Base-by-base conservation (phyloP, 2,329 filamentous ascomycete species). In the Hypomyces perniciosus region DNA sequence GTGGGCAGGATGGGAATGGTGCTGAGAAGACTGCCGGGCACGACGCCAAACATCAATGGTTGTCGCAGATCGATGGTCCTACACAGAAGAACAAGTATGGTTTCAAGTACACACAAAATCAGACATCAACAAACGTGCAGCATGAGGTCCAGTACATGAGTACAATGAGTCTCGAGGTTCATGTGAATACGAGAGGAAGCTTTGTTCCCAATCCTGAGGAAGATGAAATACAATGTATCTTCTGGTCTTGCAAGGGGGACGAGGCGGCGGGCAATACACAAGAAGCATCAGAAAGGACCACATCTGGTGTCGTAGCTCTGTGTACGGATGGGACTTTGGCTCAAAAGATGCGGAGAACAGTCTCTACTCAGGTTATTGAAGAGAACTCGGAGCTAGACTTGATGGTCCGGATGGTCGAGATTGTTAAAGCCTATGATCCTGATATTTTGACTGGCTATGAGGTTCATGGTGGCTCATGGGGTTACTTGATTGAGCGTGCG, bases 381-480 rank as follows among this genome's bases (percentile, higher is more conserved):
- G 91, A 97, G 68, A 68, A 77, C 8, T 85, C 86, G 0, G 93
- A 99, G 66, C 76, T 96, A 3, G 90, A 95, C 56, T 68, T 96
- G 30, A 82, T 99, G 65, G 86, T 88, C 40, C 80, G 83, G n/a
- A 80, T 97, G 67, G 84, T 96, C 12, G 86, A 93, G 58, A 84
- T 96, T 60, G 92, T 99, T 20, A 83, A 90, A 35, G 74, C 75
- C 3, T 79, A 87, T 60, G 93, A 99, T 65, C 93, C 93, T 0
- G 93, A 99, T 62, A 88, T 99, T 29, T 74, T 99, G 39, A 93
- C 91, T 0, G 93, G 93, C 0, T 99, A 93, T 60, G 93, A 99
- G 67, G 90, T 97, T 0, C 90, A 96, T 62, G 89, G 90, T 48
- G 80, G 83, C 52, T 96, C 91, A 1, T 99, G 93, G 93, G 93